Evolutionary conservation across 163 green algal genomes (phyloP), one percentile per base, ranked within the genome.

Genomic region (Dunaliella salina): DNA sequence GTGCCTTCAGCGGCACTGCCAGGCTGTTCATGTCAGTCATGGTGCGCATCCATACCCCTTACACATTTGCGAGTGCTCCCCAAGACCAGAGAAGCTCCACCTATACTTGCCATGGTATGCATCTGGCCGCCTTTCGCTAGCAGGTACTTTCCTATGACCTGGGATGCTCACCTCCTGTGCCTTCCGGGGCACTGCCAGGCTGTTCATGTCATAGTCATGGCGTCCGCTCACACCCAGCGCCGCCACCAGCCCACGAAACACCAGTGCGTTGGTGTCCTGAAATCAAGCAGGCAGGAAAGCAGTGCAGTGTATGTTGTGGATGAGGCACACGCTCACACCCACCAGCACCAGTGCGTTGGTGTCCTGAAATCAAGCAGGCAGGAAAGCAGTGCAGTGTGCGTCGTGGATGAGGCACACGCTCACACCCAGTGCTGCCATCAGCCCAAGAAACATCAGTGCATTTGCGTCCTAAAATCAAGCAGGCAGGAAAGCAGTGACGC

Each of bases 261-360:
- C 95, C 0, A 98, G 93, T 12, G 91, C 95, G 87, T 99, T 99
- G 82, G 97, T 99, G 93, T 99, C 97, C 90, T 97, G 93, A 12
- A 81, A 69, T 17, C 4, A 71, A 59, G 40, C 17, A n/a, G 35
- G 82, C 40, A 50, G 40, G 40, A 8, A 50, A 50, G 40, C 13
- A 34, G 59, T 75, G 40, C 75, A 13, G 30, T 34, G 83, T 72
- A 20, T 20, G 59, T 57, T 46, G 46, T 45, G 50, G 57, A 45
- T 85, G 82, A 24, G 20, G 50, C 22, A 40, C 34, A 29, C 91
- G 50, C 90, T 96, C 33, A 99, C 94, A 33, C 93, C 96, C 69
- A 98, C 87, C 1, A 99, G 99, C 12, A 98, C 95, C 0, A 98
- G 93, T 12, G 91, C 95, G 87, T 99, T 99, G 82, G 97, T 99